These are phyloP conservation scores for Clarireedia paspali DNA, from an alignment of 2,329 filamentous ascomycete species.

Conservation along the genomic window DNA sequence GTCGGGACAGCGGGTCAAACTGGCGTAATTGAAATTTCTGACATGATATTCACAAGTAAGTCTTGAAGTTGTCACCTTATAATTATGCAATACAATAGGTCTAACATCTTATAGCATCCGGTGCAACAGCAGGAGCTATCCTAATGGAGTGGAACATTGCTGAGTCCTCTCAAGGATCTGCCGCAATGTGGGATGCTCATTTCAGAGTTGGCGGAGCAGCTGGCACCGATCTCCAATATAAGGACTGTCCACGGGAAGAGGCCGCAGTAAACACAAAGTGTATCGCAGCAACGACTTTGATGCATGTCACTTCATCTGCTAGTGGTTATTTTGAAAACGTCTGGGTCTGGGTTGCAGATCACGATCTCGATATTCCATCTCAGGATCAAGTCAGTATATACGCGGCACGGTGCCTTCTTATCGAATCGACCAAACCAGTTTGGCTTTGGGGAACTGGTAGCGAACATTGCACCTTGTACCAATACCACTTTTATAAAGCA, in stretches of 20 bases:
- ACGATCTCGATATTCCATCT: slow-evolving; percentile 23
- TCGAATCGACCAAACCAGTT: slow-evolving; percentile 10
- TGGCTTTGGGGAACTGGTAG: slow-evolving; percentile 52
- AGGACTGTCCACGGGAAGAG: slow-evolving; percentile 26
- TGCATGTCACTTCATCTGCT: slow-evolving; percentile 13
- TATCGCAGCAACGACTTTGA: slow-evolving; percentile 14
- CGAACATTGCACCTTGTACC: slow-evolving; percentile 59
- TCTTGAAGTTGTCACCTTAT: no score
- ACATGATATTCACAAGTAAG: slow-evolving; percentile 35
- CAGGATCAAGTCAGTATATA: slow-evolving; percentile 10
- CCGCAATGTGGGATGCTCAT: slow-evolving; percentile 30
- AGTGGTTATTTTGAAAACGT: slow-evolving; percentile 20
- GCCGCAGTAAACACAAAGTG: slow-evolving; percentile 20
- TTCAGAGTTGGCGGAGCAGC: slow-evolving; percentile 33
- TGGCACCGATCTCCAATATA: slow-evolving; percentile 28
- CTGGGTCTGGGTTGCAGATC: slow-evolving; percentile 19
- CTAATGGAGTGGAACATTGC: slow-evolving; percentile 34
- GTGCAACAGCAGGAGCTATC: slow-evolving; percentile 30
- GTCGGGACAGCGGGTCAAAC: slow-evolving; percentile 36
- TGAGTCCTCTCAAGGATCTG: slow-evolving; percentile 25
- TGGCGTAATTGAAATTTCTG: slow-evolving; percentile 34
- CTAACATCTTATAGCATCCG: slow-evolving; percentile 8
- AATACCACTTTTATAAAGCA: slow-evolving; percentile 28
- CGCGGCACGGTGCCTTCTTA: slow-evolving; percentile 13
- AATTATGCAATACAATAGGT: no score